A percentile compares a stretch with the other conserved stretches of the same genome.
Evolutionary conservation across 75 land plant species (phyloP).

Genomic region (Cryptomeria japonica): DNA sequence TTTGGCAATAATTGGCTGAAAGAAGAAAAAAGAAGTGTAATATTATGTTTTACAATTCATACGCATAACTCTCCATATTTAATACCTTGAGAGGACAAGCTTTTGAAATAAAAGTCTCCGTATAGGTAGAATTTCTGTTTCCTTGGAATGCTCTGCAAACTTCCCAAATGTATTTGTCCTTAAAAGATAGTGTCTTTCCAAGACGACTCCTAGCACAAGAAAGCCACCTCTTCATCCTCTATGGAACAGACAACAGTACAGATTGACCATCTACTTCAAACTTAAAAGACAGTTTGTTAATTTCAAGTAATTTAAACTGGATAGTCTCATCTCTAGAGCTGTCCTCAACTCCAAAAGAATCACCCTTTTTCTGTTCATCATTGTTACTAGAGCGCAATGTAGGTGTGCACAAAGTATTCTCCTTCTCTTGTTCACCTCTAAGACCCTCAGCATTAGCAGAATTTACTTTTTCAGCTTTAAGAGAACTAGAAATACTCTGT

Average conservation of each 20-base stretch:
- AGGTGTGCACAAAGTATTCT: too few species aligned
- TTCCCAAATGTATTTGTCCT: constrained; percentile 3
- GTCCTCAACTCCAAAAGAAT: background rate
- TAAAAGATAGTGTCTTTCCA: background rate
- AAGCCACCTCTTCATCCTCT: constrained; percentile 8
- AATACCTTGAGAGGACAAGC: constrained; percentile 6
- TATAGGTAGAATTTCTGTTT: background rate
- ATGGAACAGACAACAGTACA: background rate
- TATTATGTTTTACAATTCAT: background rate
- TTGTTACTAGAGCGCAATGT: background rate
- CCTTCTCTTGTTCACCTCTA: background rate
- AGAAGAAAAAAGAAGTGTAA: background rate
- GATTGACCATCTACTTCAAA: background rate
- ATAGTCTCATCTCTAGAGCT: background rate
- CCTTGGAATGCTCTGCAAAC: background rate
- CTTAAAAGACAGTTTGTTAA: background rate
- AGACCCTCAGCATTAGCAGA: background rate
- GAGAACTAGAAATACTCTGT: background rate
- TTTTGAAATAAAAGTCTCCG: background rate
- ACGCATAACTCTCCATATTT: background rate
- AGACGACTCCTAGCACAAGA: background rate
- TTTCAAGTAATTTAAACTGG: background rate
- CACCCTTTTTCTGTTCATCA: background rate
- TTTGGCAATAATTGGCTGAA: background rate
- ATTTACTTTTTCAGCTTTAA: background rate